phyloP scores from a whole-genome alignment of 352 stramenopile genomes.

The Globisporangium uncinulatum region DNA sequence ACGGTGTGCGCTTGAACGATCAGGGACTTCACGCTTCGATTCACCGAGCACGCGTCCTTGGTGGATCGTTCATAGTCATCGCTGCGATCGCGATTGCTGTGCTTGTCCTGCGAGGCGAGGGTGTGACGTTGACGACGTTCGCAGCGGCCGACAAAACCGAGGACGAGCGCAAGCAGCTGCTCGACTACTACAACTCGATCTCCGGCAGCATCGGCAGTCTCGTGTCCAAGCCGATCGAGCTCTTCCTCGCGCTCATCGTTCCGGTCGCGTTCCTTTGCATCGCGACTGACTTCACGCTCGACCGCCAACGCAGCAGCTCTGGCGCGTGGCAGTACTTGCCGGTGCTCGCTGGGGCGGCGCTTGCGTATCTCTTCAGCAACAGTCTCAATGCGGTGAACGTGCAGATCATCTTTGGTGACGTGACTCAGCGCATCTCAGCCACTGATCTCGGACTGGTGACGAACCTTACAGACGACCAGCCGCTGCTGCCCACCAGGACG shows the following conservation, averaged over 20 bases:
- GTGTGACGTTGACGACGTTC: constrained; percentile 2
- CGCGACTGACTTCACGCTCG: constrained; percentile 6
- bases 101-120: not conserved
- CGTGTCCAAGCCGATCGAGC: constrained; percentile 3
- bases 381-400: constrained; percentile 13
- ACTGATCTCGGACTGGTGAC: not conserved
- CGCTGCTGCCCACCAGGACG: not conserved
- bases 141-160: not conserved
- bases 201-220: constrained; percentile 1
- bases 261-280: constrained; percentile 2
- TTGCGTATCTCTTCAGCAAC: constrained; percentile 9
- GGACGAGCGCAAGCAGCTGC: not conserved
- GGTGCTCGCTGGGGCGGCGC: not conserved
- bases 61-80: not conserved
- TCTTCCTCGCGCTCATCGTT: constrained; percentile 4
- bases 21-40: not conserved
- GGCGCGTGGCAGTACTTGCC: constrained; percentile 6
- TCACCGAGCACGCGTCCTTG: not conserved
- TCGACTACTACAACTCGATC: constrained; percentile 10
- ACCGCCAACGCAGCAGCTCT: not conserved
- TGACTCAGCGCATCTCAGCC: not conserved
- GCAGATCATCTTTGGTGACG: not conserved
- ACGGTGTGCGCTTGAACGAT: too few species aligned
- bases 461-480: not conserved
- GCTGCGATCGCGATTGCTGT: not conserved